Evolutionary conservation across 257 asterid genomes (phyloP).

Genomic region (Solanum ossicruentum): DNA sequence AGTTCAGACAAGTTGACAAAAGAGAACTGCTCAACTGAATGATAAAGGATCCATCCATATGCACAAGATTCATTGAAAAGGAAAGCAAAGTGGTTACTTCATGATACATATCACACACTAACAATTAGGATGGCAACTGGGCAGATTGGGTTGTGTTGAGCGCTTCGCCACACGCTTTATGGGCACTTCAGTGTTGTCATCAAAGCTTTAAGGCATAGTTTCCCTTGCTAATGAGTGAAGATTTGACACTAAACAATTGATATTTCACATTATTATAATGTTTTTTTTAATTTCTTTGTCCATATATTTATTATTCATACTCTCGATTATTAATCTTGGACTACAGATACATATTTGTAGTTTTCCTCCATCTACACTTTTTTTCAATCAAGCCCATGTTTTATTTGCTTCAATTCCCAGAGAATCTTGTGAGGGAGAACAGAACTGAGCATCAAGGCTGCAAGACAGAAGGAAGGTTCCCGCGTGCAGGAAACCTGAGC

Average conservation of each 20-base stretch:
- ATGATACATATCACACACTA: not conserved
- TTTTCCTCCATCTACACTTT: not conserved
- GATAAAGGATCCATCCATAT: not conserved
- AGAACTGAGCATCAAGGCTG: too few relatives aligned
- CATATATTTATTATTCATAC: not conserved
- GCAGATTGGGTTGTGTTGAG: not conserved
- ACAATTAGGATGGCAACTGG: not conserved
- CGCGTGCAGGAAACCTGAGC: not conserved
- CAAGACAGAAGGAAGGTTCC: too few relatives aligned
- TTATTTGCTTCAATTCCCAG: not conserved
- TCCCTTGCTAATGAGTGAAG: not conserved
- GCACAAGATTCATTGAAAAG: not conserved
- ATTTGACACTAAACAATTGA: not conserved
- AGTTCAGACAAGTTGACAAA: not conserved
- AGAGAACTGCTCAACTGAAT: not conserved
- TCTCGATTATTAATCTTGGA: not conserved
- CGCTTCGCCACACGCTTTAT: not conserved
- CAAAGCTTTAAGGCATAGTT: not conserved
- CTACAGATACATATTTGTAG: not conserved
- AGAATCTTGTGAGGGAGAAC: not conserved
- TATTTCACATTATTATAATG: not conserved
- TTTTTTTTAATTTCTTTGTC: not conserved
- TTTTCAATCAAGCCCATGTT: not conserved
- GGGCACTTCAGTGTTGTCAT: not conserved
- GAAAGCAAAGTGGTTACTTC: not conserved